phyloP scores from a whole-genome alignment of 2,329 filamentous ascomycete species.

The Coleophoma crateriformis region DNA sequence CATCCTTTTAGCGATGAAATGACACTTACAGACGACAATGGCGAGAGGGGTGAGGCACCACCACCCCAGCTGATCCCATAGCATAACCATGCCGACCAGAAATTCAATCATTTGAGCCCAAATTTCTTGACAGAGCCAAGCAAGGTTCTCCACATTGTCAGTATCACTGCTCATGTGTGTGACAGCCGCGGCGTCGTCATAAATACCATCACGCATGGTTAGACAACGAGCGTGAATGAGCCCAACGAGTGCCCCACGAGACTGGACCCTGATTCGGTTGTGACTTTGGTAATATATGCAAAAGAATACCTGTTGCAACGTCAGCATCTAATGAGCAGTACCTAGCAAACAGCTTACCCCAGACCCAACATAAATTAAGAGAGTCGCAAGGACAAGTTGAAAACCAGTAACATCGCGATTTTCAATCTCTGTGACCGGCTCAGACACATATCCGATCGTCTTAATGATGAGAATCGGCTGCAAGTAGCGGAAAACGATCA shows the following conservation, averaged over 20 bases:
- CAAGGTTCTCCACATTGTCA: constrained; percentile 25
- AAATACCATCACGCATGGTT: constrained; percentile 13
- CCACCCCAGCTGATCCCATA: constrained; percentile 35
- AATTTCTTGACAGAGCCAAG: constrained; percentile 34
- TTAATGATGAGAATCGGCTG: constrained; percentile 34
- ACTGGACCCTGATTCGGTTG: constrained; percentile 28
- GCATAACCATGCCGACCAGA: constrained; percentile 31
- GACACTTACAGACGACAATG: constrained; percentile 33
- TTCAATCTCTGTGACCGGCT: background rate
- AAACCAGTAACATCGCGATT: constrained; percentile 11
- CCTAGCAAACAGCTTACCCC: constrained; percentile 23
- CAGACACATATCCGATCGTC: constrained; percentile 27
- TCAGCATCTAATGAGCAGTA: background rate
- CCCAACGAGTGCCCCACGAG: constrained; percentile 28
- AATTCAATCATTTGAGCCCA: constrained; percentile 38
- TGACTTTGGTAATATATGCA: constrained; percentile 25
- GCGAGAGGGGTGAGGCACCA: constrained; percentile 33
- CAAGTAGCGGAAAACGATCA: constrained; percentile 33
- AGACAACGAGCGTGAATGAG: constrained; percentile 31
- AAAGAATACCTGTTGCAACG: constrained; percentile 24
- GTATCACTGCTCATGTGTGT: constrained; percentile 37
- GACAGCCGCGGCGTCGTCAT: constrained; percentile 27
- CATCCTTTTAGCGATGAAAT: background rate
- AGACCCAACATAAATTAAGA: constrained; percentile 30
- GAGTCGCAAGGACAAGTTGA: constrained; percentile 27